A percentile compares a stretch with the other conserved stretches of the same genome.
These are phyloP conservation scores for Biscogniauxia marginata DNA, from an alignment of 2,329 filamentous ascomycete genomes.

Conservation along the genomic window DNA sequence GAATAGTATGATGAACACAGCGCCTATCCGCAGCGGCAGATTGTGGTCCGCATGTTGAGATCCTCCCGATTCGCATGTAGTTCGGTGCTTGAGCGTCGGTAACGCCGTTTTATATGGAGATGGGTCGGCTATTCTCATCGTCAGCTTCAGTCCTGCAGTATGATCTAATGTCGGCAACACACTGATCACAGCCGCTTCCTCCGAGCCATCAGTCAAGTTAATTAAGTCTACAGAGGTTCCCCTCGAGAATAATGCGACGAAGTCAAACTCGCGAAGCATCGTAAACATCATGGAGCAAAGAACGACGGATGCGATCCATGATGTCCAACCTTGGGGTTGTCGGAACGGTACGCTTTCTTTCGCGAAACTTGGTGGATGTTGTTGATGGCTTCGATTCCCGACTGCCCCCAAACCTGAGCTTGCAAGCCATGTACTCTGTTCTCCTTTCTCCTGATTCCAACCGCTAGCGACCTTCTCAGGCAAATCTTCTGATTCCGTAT, in stretches of 20 bases:
- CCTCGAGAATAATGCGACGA: neutral
- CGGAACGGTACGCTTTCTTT: neutral
- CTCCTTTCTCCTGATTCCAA: neutral
- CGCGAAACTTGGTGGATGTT: neutral
- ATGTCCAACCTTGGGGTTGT: neutral
- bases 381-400: neutral
- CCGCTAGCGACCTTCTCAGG: neutral
- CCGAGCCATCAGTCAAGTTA: neutral
- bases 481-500: neutral
- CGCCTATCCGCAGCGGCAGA: slow-evolving; percentile 56
- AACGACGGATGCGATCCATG: neutral
- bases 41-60: slow-evolving; percentile 44
- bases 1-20: slow-evolving; percentile 49
- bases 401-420: neutral
- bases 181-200: neutral
- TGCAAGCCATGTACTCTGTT: neutral
- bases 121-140: neutral
- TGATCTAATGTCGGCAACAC: neutral
- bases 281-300: neutral
- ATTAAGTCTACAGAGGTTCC: neutral
- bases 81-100: neutral
- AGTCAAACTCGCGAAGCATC: neutral
- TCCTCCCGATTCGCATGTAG: neutral
- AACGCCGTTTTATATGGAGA: neutral
- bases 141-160: neutral